A percentile compares a stretch with the other conserved stretches of the same genome.
Evolutionary conservation across 148 eudicot genomes (phyloP).

Genomic region (Rhododendron williamsianum): DNA sequence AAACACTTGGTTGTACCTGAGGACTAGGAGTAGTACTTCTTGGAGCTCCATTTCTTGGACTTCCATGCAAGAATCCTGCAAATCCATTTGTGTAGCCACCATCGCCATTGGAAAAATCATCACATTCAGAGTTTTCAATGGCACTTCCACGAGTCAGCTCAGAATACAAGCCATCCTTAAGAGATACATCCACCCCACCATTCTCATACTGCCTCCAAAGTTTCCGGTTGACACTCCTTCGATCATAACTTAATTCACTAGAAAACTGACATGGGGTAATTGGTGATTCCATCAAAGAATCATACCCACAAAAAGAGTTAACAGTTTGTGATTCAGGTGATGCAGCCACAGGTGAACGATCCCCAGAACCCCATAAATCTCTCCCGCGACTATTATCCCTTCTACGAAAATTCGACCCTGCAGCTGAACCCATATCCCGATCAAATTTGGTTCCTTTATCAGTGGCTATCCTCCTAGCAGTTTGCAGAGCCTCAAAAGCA

Average conservation of each 20-base stretch:
- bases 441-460: slow-evolving; percentile 53
- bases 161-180: slow-evolving; percentile 72
- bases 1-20: slow-evolving; percentile 41
- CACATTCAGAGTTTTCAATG: slow-evolving; percentile 29
- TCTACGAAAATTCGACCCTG: slow-evolving; percentile 48
- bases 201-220: slow-evolving; percentile 60
- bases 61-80: slow-evolving; percentile 52
- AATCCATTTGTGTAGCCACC: slow-evolving; percentile 41
- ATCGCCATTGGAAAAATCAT: slow-evolving; percentile 21
- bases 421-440: slow-evolving; percentile 41
- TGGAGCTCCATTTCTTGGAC: slow-evolving; percentile 22
- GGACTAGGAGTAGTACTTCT: slow-evolving; percentile 78
- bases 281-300: slow-evolving; percentile 57
- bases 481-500: slow-evolving; percentile 81
- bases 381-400: slow-evolving; percentile 36
- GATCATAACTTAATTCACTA: slow-evolving; percentile 24
- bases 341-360: slow-evolving; percentile 45
- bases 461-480: slow-evolving; percentile 50
- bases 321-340: slow-evolving; percentile 82
- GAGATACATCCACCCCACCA: slow-evolving; percentile 64
- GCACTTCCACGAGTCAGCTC: slow-evolving; percentile 37
- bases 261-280: slow-evolving; percentile 42
- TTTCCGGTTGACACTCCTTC: slow-evolving; percentile 51
- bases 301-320: slow-evolving; percentile 49
- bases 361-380: slow-evolving; percentile 35